Conservation (phyloP, 176 grass and related monocot genomes). For the Cenchrus purpureus region DNA sequence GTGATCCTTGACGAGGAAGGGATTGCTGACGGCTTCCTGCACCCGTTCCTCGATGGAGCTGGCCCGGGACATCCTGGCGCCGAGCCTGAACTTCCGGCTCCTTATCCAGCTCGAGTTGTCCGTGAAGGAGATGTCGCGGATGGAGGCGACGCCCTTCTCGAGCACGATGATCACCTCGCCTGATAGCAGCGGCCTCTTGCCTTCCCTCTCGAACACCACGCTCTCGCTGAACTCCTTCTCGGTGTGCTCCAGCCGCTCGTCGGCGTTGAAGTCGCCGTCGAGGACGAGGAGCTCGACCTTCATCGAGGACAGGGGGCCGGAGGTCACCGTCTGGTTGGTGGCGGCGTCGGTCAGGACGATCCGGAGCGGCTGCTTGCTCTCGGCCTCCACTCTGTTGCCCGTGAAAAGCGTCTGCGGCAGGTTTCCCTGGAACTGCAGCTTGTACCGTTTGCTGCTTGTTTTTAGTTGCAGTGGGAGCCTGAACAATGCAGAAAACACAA, state of each 20-base stretch:
- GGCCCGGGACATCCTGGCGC: constrained; percentile 61
- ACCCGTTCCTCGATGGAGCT: constrained; percentile 55
- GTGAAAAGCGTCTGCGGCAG: constrained; percentile 83
- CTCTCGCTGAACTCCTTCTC: constrained; percentile 82
- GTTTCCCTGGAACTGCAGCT: constrained; percentile 71
- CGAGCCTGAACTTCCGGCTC: constrained; percentile 85
- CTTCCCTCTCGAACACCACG: constrained; percentile 82
- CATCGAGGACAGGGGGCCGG: constrained; percentile 53
- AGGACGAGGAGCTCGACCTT: constrained; percentile 86
- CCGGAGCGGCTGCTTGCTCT: constrained; percentile 64
- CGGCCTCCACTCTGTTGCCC: constrained; percentile 68
- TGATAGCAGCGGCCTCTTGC: constrained; percentile 72
- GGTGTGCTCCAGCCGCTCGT: constrained; percentile 69
- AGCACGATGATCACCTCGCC: constrained; percentile 74
- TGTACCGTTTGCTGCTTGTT: constrained; percentile 61
- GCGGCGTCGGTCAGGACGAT: constrained; percentile 64
- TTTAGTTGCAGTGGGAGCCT: constrained; percentile 59
- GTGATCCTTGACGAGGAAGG: constrained; percentile 94
- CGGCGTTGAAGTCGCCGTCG: constrained; percentile 87
- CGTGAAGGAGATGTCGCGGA: constrained; percentile 73
- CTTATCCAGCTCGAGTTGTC: constrained; percentile 93
- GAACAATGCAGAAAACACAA: constrained; percentile 42
- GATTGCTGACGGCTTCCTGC: constrained; percentile 78
- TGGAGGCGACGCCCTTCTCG: constrained; percentile 67
- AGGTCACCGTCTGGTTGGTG: constrained; percentile 57